Conservation (phyloP, 495 filamentous ascomycete genomes). For the Pyrenula massariospora region DNA sequence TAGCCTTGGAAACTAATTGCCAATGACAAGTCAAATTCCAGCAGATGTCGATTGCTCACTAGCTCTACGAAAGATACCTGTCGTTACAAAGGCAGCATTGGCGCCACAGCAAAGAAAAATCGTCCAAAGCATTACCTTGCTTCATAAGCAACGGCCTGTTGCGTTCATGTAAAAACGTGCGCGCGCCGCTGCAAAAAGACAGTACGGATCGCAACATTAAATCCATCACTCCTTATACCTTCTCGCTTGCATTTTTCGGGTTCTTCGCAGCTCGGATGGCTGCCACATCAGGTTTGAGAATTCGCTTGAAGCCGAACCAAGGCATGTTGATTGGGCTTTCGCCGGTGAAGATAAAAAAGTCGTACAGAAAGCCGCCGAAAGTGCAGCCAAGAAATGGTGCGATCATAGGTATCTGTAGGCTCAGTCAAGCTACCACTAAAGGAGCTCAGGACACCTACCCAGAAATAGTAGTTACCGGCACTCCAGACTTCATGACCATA, state of each 20-base stretch:
- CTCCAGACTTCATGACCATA: constrained; percentile 54
- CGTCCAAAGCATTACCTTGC: too few species aligned
- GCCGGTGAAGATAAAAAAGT: constrained; percentile 49
- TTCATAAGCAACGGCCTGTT: too few species aligned
- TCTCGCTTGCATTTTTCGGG: not conserved
- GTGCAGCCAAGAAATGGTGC: constrained; percentile 44
- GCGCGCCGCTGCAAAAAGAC: too few species aligned
- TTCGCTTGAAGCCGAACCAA: constrained; percentile 38
- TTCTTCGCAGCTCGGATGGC: not conserved
- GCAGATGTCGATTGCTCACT: too few species aligned
- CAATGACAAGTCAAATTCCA: too few species aligned
- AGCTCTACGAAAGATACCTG: too few species aligned
- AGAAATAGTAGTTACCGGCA: constrained; percentile 52
- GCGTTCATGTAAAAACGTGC: too few species aligned
- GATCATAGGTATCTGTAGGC: constrained; percentile 35
- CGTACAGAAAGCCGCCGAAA: constrained; percentile 51
- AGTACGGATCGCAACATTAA: too few species aligned
- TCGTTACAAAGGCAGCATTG: too few species aligned
- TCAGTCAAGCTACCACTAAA: not conserved
- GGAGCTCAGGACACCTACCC: constrained; percentile 26
- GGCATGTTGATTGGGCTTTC: constrained; percentile 47
- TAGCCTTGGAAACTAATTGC: too few species aligned
- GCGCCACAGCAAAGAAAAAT: too few species aligned
- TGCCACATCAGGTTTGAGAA: constrained; percentile 13
- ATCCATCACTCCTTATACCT: too few species aligned